These are phyloP conservation scores for Betula pendula DNA, from an alignment of 306 rosid genomes.

Conservation along the genomic window DNA sequence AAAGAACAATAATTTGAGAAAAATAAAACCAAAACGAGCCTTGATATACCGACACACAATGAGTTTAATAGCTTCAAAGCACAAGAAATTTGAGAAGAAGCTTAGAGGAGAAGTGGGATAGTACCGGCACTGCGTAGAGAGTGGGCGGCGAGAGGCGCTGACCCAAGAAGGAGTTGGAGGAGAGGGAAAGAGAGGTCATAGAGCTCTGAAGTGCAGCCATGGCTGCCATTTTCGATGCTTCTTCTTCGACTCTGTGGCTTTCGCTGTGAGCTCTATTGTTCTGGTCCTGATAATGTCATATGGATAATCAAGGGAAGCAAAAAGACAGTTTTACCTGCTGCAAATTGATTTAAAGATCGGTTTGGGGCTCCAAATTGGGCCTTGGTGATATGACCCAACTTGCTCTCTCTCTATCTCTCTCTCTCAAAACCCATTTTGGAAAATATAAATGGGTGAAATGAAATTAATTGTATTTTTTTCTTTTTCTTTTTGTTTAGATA, in stretches of 20 bases:
- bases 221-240: slow-evolving; percentile 68
- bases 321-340: neutral
- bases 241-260: slow-evolving; percentile 14
- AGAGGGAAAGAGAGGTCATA: slow-evolving; percentile 67
- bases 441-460: neutral
- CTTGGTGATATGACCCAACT: too few species aligned
- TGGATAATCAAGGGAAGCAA: slow-evolving; percentile 30
- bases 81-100: neutral
- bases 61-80: slow-evolving; percentile 5
- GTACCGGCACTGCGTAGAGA: slow-evolving; percentile 51
- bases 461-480: neutral
- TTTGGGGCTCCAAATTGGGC: neutral
- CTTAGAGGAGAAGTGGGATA: neutral
- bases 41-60: neutral
- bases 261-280: neutral
- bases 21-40: too few species aligned
- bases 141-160: slow-evolving; percentile 63
- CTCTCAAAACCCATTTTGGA: neutral
- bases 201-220: slow-evolving; percentile 88
- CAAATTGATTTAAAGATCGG: neutral
- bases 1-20: neutral
- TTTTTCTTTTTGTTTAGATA: too few species aligned
- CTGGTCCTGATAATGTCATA: slow-evolving; percentile 7
- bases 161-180: slow-evolving; percentile 81
- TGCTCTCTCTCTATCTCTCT: neutral